Base-by-base conservation (phyloP, 805 yeast species). In the Candida patagonica region DNA sequence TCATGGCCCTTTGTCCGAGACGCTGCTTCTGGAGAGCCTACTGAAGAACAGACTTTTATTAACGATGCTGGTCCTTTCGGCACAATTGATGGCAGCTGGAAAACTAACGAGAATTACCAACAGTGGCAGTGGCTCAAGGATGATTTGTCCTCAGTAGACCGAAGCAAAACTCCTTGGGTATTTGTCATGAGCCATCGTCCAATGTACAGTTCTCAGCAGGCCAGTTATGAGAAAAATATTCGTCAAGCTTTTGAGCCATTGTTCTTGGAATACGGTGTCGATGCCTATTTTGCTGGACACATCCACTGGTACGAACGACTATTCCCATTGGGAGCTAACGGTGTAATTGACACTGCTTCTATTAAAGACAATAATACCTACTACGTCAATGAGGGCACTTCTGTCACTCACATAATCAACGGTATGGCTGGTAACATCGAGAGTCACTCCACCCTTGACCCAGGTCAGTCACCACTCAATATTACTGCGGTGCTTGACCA, bases 151-250 rank as follows among this genome's bases (percentile, higher is more conserved):
- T 25, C 42, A 13, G 60, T 57, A 23, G 48, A 57, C 43, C 46
- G 61, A 23, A 39, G 46, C 12, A 35, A 43, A 26, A 57, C 61
- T 16, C 61, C 61, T 5, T 57, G 47, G 58, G 41, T 46, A 7
- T 40, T 43, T 21, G 59, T 46, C 10, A 38, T 45, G 6, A 59
- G 55, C 13, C 61, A 56, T 42, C 48, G 59, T 15, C 61, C 61
- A 7, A 55, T 57, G 59, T 56, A 56, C 35, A 54, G 47, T n/a
- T 44, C 56, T 26, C 48, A 42, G 31, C 35, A 38, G 35, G 23
- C 34, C 30, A 35, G 45, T 16, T 41, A 40, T 19, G 38, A 38
- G n/a, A 49, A 51, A 32, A 29, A 25, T 8, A 41, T 35, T 17
- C 47, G 49, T 23, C 32, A 46, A 5, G 55, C 51, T 4, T 54